phyloP scores from a whole-genome alignment of 169 alveolate genomes.

The Cystoisospora suis region DNA sequence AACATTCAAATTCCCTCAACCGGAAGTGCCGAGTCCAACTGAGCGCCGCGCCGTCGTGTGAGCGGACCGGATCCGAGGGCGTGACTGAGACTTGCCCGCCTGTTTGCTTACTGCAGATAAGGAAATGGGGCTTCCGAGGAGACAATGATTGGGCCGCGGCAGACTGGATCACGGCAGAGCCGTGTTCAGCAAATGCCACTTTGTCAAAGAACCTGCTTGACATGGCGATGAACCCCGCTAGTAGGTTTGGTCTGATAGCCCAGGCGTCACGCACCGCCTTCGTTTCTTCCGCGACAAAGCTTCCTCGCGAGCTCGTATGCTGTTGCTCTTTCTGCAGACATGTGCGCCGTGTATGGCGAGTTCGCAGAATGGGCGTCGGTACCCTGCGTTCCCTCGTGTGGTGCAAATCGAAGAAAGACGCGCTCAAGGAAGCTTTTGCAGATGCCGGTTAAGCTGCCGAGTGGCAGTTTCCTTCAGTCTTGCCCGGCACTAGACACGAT shows the following conservation, averaged over 20 bases:
- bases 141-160: not conserved
- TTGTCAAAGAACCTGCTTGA: not conserved
- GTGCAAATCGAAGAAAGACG: constrained; percentile 21
- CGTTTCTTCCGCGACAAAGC: too few relatives aligned
- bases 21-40: too few relatives aligned
- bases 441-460: constrained; percentile 7
- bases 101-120: not conserved
- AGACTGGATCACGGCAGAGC: not conserved
- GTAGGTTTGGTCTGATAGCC: too few relatives aligned
- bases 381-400: constrained; percentile 41
- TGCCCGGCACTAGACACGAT: not conserved
- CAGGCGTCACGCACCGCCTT: too few relatives aligned
- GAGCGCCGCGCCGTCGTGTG: too few relatives aligned
- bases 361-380: constrained; percentile 50
- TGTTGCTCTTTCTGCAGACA: constrained; percentile 45
- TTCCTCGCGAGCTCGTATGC: too few relatives aligned
- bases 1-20: too few relatives aligned
- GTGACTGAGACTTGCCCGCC: too few relatives aligned
- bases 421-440: constrained; percentile 23
- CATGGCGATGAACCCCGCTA: not conserved
- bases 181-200: not conserved
- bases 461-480: not conserved
- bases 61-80: too few relatives aligned
- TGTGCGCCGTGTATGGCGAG: constrained; percentile 47
- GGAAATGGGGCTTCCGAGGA: constrained; percentile 6